Conservation (phyloP, 768 basidiomycete species). For the Suillus lakei region DNA sequence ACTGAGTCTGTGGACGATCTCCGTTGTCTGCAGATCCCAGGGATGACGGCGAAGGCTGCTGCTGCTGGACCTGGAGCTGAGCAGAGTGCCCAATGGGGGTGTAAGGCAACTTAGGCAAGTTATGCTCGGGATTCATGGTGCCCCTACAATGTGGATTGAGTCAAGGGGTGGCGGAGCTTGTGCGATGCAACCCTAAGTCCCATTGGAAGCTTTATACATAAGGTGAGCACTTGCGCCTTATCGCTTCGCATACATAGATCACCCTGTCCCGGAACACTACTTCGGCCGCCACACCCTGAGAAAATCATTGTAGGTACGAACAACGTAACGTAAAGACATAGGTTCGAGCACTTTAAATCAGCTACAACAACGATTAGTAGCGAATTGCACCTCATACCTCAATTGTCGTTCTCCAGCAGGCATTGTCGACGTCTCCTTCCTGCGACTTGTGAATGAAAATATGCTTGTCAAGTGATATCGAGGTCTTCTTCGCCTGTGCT, state of each 20-base stretch:
- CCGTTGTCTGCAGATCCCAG: neutral
- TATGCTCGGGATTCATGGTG: slow-evolving; percentile 22
- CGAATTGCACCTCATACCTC: neutral
- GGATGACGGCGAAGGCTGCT: neutral
- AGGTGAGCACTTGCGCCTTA: neutral
- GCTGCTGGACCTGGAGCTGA: neutral
- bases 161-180: too few species aligned
- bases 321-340: neutral
- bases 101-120: neutral
- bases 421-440: neutral
- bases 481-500: neutral
- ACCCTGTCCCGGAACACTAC: neutral
- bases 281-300: neutral
- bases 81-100: neutral
- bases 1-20: slow-evolving; percentile 1
- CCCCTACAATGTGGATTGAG: neutral
- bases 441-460: neutral
- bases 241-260: neutral
- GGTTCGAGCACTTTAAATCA: neutral
- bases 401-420: neutral
- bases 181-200: neutral
- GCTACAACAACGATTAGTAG: neutral
- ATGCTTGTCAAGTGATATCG: neutral
- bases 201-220: neutral
- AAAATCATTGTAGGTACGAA: neutral